These are phyloP conservation scores for Aspergillus japonicus DNA, from an alignment of 2,329 filamentous ascomycete species.

Conservation along the genomic window DNA sequence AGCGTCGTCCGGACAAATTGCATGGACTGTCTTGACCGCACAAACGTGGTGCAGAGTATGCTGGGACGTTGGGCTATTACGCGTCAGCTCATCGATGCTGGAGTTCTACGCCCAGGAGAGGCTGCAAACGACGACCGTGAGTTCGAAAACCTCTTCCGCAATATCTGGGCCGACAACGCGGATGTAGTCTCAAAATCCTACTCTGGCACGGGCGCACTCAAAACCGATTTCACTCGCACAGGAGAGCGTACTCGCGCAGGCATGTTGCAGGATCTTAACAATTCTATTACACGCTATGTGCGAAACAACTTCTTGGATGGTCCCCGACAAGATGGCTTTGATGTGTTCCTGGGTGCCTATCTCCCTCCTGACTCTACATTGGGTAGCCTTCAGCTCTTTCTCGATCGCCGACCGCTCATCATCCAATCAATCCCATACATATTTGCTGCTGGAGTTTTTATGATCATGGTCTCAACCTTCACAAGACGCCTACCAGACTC, in stretches of 20 bases:
- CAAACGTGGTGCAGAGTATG: constrained; percentile 98
- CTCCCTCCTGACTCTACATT: constrained; percentile 70
- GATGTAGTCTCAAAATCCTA: constrained; percentile 92
- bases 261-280: constrained; percentile 79
- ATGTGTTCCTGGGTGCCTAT: constrained; percentile 88
- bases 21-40: constrained; percentile 98
- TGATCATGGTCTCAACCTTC: constrained; percentile 72
- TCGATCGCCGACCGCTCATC: constrained; percentile 78
- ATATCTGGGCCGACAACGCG: constrained; percentile 97
- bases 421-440: constrained; percentile 95
- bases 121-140: constrained; percentile 74
- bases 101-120: constrained; percentile 72
- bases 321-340: constrained; percentile 90
- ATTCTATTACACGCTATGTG: constrained; percentile 85
- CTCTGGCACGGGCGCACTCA: constrained; percentile 93
- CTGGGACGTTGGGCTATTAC: constrained; percentile 85
- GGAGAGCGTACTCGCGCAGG: constrained; percentile 84
- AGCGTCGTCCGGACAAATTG: constrained; percentile 96
- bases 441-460: constrained; percentile 79
- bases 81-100: constrained; percentile 81
- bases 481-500: constrained; percentile 71
- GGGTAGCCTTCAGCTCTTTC: constrained; percentile 72
- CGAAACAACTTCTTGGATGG: constrained; percentile 95
- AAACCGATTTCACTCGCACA: constrained; percentile 96
- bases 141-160: constrained; percentile 92